Base-by-base conservation (phyloP, 441 rosid genomes). In the Pelargonium australe region DNA sequence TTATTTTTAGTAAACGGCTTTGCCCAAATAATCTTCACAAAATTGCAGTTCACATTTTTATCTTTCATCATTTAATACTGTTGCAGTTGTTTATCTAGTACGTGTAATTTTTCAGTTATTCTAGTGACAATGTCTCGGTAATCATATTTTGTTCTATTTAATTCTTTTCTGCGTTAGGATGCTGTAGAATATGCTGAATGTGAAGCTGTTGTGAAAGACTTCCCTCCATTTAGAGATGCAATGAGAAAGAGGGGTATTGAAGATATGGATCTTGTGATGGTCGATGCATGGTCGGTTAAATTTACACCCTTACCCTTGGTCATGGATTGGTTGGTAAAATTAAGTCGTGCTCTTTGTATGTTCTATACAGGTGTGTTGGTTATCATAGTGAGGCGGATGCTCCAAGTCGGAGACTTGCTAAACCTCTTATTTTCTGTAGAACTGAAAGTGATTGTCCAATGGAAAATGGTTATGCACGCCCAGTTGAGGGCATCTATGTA, bases 401-500 rank as follows among this genome's bases (percentile, higher is more conserved):
- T 78, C 97, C 93, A 61, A 86, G 88, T 70, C 85, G 86, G 69
- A 81, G 97, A 70, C 91, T 91, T 71, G 95, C 93, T 7, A 91
- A 89, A 73, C 95, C 97, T 20, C 92, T 91, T 70, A 83, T 91
- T 78, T 89, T 87, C 73, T 91, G 93, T 74, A 86, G 91, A 80
- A 91, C 93, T 55, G 90, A 88, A 83, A 91, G 95, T 77, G 97
- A 91, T 74, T 87, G 84, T 65, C 97, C 95, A 6, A 84, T 91
- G 97, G 97, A 91, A 83, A 91, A 91, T 84, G 97, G 97, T 72
- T 91, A 91, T 83, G 95, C 93, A 49, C 89, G 91, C 64, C 97
- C 93, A 76, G 95, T 91, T 68, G 95, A 91, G 77, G 97, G 93
- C 40, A 83, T 91, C 69, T 79, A 86, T 78, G 85, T 89, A 7